phyloP scores from a whole-genome alignment of 345 rosid species.

The Turritis glabra region DNA sequence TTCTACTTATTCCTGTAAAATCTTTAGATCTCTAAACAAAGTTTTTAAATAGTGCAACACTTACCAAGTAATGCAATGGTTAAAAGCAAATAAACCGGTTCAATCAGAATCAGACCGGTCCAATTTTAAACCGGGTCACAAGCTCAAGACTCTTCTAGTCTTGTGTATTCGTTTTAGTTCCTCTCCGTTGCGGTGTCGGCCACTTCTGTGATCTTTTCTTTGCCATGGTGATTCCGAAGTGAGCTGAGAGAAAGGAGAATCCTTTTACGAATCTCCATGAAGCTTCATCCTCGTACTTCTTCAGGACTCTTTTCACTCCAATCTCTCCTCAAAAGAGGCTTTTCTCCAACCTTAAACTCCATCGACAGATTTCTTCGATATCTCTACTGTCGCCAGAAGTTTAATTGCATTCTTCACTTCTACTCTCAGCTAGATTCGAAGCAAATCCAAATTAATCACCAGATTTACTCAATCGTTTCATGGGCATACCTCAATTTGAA shows the following conservation, averaged over 20 bases:
- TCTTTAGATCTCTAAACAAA: neutral
- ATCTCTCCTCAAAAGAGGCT: constrained; percentile 39
- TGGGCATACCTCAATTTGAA: constrained; percentile 56
- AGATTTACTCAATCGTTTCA: constrained; percentile 49
- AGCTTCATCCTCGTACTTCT: constrained; percentile 25
- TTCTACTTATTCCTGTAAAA: constrained; percentile 32
- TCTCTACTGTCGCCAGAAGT: constrained; percentile 31
- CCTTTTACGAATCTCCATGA: constrained; percentile 10
- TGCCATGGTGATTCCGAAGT: constrained; percentile 2
- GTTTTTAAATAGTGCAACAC: too few species aligned
- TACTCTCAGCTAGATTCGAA: constrained; percentile 35
- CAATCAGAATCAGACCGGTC: neutral
- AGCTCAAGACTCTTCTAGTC: neutral
- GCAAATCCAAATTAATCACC: constrained; percentile 23
- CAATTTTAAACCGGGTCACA: neutral
- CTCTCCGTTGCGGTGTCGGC: neutral
- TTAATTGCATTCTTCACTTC: constrained; percentile 22
- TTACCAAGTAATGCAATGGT: too few species aligned
- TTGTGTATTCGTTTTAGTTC: neutral
- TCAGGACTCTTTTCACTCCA: constrained; percentile 30
- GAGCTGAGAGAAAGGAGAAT: neutral
- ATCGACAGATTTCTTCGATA: constrained; percentile 24
- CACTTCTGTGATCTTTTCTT: neutral
- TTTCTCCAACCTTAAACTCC: constrained; percentile 32
- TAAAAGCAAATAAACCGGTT: too few species aligned